These are phyloP conservation scores for Quercus lobata DNA, from an alignment of 331 rosid genomes.

Conservation along the genomic window DNA sequence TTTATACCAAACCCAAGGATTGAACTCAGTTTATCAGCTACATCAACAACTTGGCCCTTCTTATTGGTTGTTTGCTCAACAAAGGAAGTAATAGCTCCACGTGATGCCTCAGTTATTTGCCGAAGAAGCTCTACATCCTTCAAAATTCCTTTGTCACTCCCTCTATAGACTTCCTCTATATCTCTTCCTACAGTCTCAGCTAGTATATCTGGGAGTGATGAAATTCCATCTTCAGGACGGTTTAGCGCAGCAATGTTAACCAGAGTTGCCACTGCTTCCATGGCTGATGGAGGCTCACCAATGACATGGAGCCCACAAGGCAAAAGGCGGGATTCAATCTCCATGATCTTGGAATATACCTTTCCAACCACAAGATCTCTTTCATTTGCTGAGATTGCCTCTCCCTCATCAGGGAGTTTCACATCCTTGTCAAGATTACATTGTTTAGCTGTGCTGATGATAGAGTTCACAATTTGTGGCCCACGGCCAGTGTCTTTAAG, in stretches of 20 bases:
- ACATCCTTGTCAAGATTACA: slow-evolving; percentile 98
- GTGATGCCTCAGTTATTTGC: slow-evolving; percentile 82
- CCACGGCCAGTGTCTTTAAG: slow-evolving; percentile 97
- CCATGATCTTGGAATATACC: slow-evolving; percentile 95
- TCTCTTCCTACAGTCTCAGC: slow-evolving; percentile 81
- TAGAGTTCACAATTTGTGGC: slow-evolving; percentile 91
- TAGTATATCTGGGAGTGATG: slow-evolving; percentile 70
- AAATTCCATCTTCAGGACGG: slow-evolving; percentile 88
- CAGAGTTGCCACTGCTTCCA: slow-evolving; percentile 97
- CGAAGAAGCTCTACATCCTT: slow-evolving; percentile 95
- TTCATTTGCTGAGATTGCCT: slow-evolving; percentile 73
- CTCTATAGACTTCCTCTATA: slow-evolving; percentile 79
- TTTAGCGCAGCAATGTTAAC: slow-evolving; percentile 94
- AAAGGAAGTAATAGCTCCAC: slow-evolving; percentile 75
- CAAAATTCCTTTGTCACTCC: slow-evolving; percentile 76
- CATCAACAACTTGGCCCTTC: slow-evolving; percentile 94
- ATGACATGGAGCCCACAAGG: slow-evolving; percentile 97
- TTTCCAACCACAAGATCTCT: slow-evolving; percentile 90
- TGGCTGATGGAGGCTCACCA: slow-evolving; percentile 96
- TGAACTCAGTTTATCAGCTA: slow-evolving; percentile 58
- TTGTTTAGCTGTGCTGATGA: slow-evolving; percentile 90
- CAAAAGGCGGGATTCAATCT: slow-evolving; percentile 89
- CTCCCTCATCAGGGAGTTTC: slow-evolving; percentile 73
- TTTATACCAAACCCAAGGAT: slow-evolving; percentile 86
- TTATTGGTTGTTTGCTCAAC: slow-evolving; percentile 80